Evolutionary conservation across 192 early-diverging fungal genomes (phyloP).

Genomic region (Helicostylum pulchrum): DNA sequence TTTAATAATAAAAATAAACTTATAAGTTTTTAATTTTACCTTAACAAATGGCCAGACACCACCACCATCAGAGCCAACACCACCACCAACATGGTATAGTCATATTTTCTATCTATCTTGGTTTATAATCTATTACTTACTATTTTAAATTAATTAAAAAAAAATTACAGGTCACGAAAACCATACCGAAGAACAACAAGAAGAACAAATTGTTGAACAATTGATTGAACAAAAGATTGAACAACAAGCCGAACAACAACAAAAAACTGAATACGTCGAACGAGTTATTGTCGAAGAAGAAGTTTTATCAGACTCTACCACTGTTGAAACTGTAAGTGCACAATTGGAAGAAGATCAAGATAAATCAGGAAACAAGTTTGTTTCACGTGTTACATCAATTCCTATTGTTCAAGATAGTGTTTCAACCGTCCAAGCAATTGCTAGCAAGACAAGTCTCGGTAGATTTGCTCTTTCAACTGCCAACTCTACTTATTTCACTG

Average conservation of each 20-base stretch:
- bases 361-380: conserved; percentile 16
- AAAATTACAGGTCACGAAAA: neutral
- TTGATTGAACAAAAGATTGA: no score
- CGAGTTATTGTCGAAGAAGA: no score
- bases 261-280: neutral
- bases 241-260: neutral
- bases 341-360: no score
- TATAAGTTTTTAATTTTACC: neutral
- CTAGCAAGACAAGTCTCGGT: conserved; percentile 29
- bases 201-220: no score
- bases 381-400: conserved; percentile 33
- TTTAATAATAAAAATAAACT: neutral
- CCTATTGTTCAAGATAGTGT: conserved; percentile 34
- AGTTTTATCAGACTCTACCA: no score
- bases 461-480: conserved; percentile 33
- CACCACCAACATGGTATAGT: no score
- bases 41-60: no score
- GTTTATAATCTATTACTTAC: neutral
- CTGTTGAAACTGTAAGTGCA: neutral
- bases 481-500: conserved; percentile 21
- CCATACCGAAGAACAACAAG: no score
- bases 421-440: conserved; percentile 26
- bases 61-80: no score
- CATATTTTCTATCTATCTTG: neutral
- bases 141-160: neutral